These are phyloP conservation scores for Populus trichocarpa DNA, from an alignment of 441 rosid species.

Conservation along the genomic window DNA sequence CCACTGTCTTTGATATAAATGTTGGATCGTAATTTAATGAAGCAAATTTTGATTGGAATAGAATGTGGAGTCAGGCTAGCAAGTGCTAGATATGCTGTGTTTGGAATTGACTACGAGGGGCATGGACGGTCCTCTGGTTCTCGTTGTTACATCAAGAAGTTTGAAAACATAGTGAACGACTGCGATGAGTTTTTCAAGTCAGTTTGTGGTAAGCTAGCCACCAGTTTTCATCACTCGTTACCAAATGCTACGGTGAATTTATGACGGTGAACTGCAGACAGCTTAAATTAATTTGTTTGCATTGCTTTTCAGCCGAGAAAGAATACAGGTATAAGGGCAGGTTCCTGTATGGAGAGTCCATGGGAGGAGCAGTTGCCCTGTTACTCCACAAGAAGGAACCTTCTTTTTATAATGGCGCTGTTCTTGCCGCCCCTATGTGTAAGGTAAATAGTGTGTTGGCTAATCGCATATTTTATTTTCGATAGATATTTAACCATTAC, in stretches of 20 bases:
- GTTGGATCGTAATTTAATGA: background rate
- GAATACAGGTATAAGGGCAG: constrained; percentile 58
- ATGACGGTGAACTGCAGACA: background rate
- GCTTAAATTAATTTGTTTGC: background rate
- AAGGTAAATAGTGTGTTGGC: constrained; percentile 46
- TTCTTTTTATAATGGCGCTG: constrained; percentile 74
- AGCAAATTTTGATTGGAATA: constrained; percentile 7
- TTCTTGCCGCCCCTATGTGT: constrained; percentile 99
- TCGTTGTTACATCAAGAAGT: constrained; percentile 94
- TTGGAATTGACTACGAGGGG: constrained; percentile 92
- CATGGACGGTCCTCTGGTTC: constrained; percentile 87
- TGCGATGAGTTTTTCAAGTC: constrained; percentile 77
- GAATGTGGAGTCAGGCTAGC: constrained; percentile 85
- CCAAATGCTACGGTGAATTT: background rate
- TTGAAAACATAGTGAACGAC: constrained; percentile 61
- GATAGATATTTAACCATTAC: background rate
- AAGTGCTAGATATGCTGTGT: constrained; percentile 66
- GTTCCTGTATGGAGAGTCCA: constrained; percentile 93
- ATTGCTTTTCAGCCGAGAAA: constrained; percentile 41
- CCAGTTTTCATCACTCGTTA: background rate
- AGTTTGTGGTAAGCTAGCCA: constrained; percentile 46
- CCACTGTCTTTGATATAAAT: background rate
- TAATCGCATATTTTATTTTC: background rate
- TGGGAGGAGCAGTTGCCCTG: constrained; percentile 97
- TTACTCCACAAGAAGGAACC: constrained; percentile 83